phyloP scores from a whole-genome alignment of 345 rosid genomes.

The Hevea brasiliensis region DNA sequence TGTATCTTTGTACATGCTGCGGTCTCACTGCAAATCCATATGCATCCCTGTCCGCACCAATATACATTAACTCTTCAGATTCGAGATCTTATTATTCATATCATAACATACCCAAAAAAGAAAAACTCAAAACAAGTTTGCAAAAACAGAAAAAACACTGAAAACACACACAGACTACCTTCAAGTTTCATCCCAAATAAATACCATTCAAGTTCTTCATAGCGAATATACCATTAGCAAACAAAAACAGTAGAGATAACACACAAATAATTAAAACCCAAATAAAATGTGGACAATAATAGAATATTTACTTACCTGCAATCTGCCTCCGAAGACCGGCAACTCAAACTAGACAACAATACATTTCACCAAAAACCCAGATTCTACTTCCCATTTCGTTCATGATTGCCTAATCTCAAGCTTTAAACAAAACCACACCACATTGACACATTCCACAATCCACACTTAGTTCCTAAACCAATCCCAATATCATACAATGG shows the following conservation, averaged over 20 bases:
- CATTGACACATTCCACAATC: conserved; percentile 13
- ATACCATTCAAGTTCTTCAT: neutral
- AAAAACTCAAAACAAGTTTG: neutral
- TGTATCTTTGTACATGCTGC: conserved; percentile 91
- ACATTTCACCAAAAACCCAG: conserved; percentile 26
- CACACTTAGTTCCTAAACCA: conserved; percentile 7
- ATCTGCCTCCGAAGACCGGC: conserved; percentile 27
- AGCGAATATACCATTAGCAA: neutral
- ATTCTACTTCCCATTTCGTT: conserved; percentile 19
- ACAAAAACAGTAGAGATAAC: neutral
- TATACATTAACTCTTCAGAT: neutral
- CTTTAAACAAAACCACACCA: conserved; percentile 17
- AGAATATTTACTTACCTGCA: conserved; percentile 18
- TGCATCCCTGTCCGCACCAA: conserved; percentile 70
- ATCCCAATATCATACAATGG: neutral
- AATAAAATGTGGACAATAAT: neutral
- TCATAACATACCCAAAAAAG: neutral
- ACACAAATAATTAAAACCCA: neutral
- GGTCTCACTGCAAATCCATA: conserved; percentile 99
- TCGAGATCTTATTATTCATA: neutral
- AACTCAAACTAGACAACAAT: conserved; percentile 28
- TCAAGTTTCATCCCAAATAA: neutral
- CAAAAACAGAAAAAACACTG: neutral
- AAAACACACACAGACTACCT: neutral
- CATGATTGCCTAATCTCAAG: conserved; percentile 4